These are phyloP conservation scores for Osmozyma mogii DNA, from an alignment of 805 yeast genomes.

Conservation along the genomic window DNA sequence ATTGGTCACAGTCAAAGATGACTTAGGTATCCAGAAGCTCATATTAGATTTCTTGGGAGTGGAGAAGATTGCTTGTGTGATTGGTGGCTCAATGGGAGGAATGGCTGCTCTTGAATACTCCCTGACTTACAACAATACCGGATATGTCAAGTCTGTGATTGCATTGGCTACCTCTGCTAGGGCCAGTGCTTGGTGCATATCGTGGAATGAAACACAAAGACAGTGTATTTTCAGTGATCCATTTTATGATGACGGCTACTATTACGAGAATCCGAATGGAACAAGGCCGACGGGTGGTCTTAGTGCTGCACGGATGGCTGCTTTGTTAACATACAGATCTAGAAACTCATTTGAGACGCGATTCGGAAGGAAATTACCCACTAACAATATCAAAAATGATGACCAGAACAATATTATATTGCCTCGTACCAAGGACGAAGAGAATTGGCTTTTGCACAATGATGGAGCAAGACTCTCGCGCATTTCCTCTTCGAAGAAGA, in stretches of 20 bases:
- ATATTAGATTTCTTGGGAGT: slow-evolving; percentile 78
- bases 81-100: slow-evolving; percentile 99
- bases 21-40: slow-evolving; percentile 67
- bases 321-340: slow-evolving; percentile 84
- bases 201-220: slow-evolving; percentile 98
- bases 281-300: slow-evolving; percentile 75
- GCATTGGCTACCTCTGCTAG: slow-evolving; percentile 92
- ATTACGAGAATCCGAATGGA: slow-evolving; percentile 53
- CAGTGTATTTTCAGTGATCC: slow-evolving; percentile 96
- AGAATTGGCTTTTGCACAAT: slow-evolving; percentile 78
- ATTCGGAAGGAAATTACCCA: slow-evolving; percentile 68
- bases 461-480: slow-evolving; percentile 57
- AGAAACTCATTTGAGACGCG: slow-evolving; percentile 85
- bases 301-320: slow-evolving; percentile 97
- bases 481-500: no score
- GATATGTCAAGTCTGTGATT: slow-evolving; percentile 62
- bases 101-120: slow-evolving; percentile 91
- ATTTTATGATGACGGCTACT: slow-evolving; percentile 81
- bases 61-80: slow-evolving; percentile 69
- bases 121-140: slow-evolving; percentile 47
- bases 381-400: slow-evolving; percentile 4
- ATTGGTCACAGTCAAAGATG: slow-evolving; percentile 87
- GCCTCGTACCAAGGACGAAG: slow-evolving; percentile 51
- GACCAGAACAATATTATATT: slow-evolving; percentile 22
- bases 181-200: slow-evolving; percentile 97